A percentile compares a stretch with the other conserved stretches of the same genome.
phyloP scores from a whole-genome alignment of 305 asterid genomes.

The Fraxinus dipetala region DNA sequence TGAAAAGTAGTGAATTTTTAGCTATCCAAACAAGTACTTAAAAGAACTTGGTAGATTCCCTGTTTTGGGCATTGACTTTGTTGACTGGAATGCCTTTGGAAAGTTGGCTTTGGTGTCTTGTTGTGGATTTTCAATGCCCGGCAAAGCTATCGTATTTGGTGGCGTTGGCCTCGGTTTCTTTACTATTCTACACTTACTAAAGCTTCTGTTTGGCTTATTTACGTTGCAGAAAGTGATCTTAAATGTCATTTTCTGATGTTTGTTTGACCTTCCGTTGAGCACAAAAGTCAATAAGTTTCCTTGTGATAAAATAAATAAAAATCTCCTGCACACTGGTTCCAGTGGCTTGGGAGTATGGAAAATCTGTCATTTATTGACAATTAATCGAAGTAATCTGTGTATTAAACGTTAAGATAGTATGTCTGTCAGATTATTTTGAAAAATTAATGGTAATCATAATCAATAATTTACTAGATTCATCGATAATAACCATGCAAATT shows the following conservation, averaged over 20 bases:
- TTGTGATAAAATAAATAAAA: background rate
- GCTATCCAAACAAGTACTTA: background rate
- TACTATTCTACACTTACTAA: background rate
- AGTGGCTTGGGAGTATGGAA: constrained; percentile 33
- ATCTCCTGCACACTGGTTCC: constrained; percentile 19
- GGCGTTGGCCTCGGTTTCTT: background rate
- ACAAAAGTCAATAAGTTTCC: background rate
- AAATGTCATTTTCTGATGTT: background rate
- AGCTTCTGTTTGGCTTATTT: background rate
- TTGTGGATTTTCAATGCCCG: background rate
- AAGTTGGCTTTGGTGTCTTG: constrained; percentile 24
- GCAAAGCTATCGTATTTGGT: background rate
- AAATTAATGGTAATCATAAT: constrained; percentile 28
- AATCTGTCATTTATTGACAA: background rate
- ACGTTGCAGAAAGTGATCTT: background rate
- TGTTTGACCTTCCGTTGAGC: background rate
- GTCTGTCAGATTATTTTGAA: constrained; percentile 55
- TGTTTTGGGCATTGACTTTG: constrained; percentile 20
- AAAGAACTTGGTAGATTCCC: background rate
- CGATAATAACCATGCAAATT: background rate
- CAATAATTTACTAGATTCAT: background rate
- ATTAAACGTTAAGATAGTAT: constrained; percentile 51
- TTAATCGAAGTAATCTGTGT: constrained; percentile 28
- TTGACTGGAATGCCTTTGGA: constrained; percentile 20
- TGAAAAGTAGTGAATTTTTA: background rate